A percentile compares a stretch with the other conserved stretches of the same genome.
Evolutionary conservation across 345 rosid genomes (phyloP).

Genomic region (Zanthoxylum bungeanum): DNA sequence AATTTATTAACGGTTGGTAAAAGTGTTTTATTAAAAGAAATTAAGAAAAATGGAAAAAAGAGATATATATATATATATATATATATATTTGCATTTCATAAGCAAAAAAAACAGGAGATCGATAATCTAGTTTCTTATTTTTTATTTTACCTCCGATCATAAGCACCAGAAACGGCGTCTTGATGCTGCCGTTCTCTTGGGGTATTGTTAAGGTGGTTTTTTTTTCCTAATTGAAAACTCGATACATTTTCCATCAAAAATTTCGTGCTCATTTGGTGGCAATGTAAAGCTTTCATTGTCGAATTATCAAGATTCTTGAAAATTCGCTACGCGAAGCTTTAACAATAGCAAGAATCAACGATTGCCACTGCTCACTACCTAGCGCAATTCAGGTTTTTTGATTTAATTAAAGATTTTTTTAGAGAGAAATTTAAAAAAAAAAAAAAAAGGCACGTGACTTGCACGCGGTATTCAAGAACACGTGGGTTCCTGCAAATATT

Average conservation of each 20-base stretch:
- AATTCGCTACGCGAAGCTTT: neutral
- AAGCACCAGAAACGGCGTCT: neutral
- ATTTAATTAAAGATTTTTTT: too few relatives aligned
- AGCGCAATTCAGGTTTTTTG: neutral
- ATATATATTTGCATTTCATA: neutral
- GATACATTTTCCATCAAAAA: neutral
- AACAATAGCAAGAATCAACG: neutral
- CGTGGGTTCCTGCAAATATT: neutral
- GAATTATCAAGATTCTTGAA: neutral
- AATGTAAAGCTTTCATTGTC: neutral
- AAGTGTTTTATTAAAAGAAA: too few relatives aligned
- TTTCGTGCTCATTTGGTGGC: neutral
- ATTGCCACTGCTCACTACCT: too few relatives aligned
- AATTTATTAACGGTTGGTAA: too few relatives aligned
- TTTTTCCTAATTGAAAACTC: neutral
- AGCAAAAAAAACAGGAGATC: neutral
- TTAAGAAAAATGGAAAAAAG: too few relatives aligned
- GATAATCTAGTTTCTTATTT: neutral
- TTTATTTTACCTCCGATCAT: neutral
- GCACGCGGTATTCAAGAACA: slow-evolving; percentile 8
- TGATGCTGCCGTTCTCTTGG: neutral
- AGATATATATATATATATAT: too few relatives aligned
- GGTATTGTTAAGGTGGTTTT: too few relatives aligned
- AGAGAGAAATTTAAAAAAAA: too few relatives aligned
- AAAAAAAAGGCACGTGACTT: slow-evolving; percentile 18